Evolutionary conservation across 345 rosid species (phyloP).

Genomic region (Eucalyptus globulus): DNA sequence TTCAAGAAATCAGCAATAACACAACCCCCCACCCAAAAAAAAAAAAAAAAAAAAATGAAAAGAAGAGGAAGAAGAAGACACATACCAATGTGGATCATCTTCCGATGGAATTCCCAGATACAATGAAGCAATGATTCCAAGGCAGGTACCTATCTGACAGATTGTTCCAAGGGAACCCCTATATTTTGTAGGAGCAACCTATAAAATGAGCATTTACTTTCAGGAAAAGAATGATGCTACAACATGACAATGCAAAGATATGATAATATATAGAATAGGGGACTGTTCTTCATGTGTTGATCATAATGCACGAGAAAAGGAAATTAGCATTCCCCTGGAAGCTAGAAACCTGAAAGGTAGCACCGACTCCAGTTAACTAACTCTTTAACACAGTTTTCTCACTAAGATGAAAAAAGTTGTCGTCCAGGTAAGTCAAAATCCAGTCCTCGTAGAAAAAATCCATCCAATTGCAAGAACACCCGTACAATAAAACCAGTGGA

Average conservation of each 20-base stretch:
- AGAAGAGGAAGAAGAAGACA: not conserved
- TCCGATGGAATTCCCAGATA: slow-evolving; percentile 49
- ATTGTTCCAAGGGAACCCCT: slow-evolving; percentile 63
- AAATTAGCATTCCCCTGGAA: not conserved
- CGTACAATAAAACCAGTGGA: not conserved
- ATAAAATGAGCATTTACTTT: not conserved
- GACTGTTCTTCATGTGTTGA: not conserved
- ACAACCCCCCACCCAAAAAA: not conserved
- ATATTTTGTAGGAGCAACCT: slow-evolving; percentile 76
- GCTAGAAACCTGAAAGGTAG: not conserved
- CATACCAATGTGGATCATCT: slow-evolving; percentile 71
- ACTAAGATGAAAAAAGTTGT: not conserved
- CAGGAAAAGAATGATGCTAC: not conserved
- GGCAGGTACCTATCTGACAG: slow-evolving; percentile 64
- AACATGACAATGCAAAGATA: not conserved
- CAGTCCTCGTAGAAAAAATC: not conserved
- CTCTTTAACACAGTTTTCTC: not conserved
- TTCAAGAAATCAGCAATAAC: not conserved
- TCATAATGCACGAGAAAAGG: not conserved
- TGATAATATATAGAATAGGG: not conserved
- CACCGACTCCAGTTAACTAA: not conserved
- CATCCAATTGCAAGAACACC: not conserved
- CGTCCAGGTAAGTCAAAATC: not conserved
- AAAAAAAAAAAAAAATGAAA: not conserved
- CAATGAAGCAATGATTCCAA: slow-evolving; percentile 54